Percentiles rank a stretch among this genome's conserved stretches.
These are phyloP conservation scores for Trichaptum fuscoviolaceum DNA, from an alignment of 768 basidiomycete genomes.

Conservation along the genomic window DNA sequence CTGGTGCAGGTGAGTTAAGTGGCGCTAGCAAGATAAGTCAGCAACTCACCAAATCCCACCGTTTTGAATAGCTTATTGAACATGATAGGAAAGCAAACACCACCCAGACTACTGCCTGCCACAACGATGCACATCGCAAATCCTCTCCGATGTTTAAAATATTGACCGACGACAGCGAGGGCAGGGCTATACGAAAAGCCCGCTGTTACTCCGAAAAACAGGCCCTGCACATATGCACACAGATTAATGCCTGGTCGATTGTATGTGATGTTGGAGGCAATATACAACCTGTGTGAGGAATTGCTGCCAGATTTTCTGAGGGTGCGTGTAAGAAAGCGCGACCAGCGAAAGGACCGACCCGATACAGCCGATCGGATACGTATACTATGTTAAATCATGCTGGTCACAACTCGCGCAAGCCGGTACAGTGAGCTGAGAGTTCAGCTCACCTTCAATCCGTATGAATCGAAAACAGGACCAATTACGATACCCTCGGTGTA, in stretches of 20 bases:
- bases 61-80: slow-evolving; percentile 25
- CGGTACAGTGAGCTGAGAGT: too few species aligned
- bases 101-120: slow-evolving; percentile 39
- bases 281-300: slow-evolving; percentile 23
- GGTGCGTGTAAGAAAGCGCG: slow-evolving; percentile 24
- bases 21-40: too few species aligned
- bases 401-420: too few species aligned
- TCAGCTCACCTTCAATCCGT: slow-evolving; percentile 6
- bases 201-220: neutral
- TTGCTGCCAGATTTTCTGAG: slow-evolving; percentile 25
- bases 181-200: slow-evolving; percentile 25
- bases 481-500: slow-evolving; percentile 19
- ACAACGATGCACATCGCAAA: slow-evolving; percentile 33
- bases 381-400: slow-evolving; percentile 13
- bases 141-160: slow-evolving; percentile 29
- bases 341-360: slow-evolving; percentile 18
- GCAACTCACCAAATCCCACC: slow-evolving; percentile 19
- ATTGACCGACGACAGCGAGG: slow-evolving; percentile 27
- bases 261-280: neutral
- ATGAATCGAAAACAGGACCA: slow-evolving; percentile 20
- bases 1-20: neutral
- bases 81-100: slow-evolving; percentile 47
- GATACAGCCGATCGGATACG: slow-evolving; percentile 21
- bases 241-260: neutral
- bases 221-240: neutral